Evolutionary conservation across 140 eudicot species (phyloP).

Genomic region (Ambrosia hybrid): DNA sequence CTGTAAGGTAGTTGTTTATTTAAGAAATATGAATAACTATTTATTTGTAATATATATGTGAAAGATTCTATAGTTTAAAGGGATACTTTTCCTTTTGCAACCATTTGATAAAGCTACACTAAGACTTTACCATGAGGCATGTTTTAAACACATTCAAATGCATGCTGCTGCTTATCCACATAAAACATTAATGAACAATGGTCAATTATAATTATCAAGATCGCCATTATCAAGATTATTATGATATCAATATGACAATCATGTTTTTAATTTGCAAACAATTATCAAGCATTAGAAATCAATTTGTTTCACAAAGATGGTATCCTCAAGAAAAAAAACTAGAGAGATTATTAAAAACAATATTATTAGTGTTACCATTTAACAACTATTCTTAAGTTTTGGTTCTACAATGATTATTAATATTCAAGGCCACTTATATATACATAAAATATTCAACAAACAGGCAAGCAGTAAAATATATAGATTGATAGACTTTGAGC

Average conservation of each 20-base stretch:
- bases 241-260: background rate
- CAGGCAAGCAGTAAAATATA: background rate
- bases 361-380: background rate
- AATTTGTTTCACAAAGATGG: background rate
- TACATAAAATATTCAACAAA: background rate
- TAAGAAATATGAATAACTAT: background rate
- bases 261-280: background rate
- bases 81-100: background rate
- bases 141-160: conserved; percentile 1
- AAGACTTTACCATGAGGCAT: background rate
- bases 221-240: background rate
- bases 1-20: conserved; percentile 12
- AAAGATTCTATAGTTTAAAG: background rate
- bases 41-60: background rate
- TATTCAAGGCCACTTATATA: background rate
- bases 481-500: conserved; percentile 25
- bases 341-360: conserved; percentile 1
- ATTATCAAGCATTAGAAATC: background rate
- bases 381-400: background rate
- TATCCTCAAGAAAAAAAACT: background rate
- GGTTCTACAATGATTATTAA: too few relatives aligned
- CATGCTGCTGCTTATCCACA: background rate
- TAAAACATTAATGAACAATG: background rate
- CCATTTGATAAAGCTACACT: conserved; percentile 3
- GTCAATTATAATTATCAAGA: background rate